These are phyloP conservation scores for Karstenula rhodostoma DNA, from an alignment of 2,329 filamentous ascomycete species.

Conservation along the genomic window DNA sequence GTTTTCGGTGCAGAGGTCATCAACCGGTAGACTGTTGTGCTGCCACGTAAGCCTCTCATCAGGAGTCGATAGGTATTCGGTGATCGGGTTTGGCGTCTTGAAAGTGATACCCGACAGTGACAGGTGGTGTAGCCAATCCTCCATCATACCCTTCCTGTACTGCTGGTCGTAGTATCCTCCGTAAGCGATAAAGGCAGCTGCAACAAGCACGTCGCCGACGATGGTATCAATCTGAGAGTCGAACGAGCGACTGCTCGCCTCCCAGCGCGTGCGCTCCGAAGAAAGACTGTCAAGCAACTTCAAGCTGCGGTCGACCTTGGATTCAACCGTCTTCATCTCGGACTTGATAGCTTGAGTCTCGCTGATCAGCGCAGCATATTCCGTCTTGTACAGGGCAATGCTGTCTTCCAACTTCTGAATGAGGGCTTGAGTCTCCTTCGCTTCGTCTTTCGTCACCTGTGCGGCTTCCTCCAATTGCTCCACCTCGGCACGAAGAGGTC, in stretches of 20 bases:
- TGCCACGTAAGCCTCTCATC: constrained; percentile 97
- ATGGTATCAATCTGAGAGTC: constrained; percentile 97
- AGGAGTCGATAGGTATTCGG: constrained; percentile 94
- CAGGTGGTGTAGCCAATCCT: constrained; percentile 96
- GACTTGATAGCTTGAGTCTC: constrained; percentile 97
- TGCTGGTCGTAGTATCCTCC: constrained; percentile 97
- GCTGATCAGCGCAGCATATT: constrained; percentile 95
- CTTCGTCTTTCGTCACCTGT: constrained; percentile 90
- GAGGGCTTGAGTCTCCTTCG: constrained; percentile 87
- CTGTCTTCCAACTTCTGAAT: constrained; percentile 85
- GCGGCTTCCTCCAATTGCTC: constrained; percentile 85
- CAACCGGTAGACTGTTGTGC: constrained; percentile 89
- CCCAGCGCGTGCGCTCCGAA: constrained; percentile 92
- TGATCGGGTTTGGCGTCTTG: constrained; percentile 93
- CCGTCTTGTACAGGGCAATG: constrained; percentile 93
- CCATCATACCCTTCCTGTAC: constrained; percentile 96
- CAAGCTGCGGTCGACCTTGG: constrained; percentile 97
- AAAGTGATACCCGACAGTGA: constrained; percentile 90
- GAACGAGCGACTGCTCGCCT: constrained; percentile 96
- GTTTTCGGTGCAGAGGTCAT: constrained; percentile 98
- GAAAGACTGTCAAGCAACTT: constrained; percentile 93
- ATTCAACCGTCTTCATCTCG: constrained; percentile 95
- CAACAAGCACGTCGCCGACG: constrained; percentile 92
- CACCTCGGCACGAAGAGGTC: constrained; percentile 90
- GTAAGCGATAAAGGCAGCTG: constrained; percentile 97